Evolutionary conservation across 495 filamentous ascomycete genomes (phyloP), one percentile per base, ranked within the genome.

Genomic region (Pseudevernia furfuracea): DNA sequence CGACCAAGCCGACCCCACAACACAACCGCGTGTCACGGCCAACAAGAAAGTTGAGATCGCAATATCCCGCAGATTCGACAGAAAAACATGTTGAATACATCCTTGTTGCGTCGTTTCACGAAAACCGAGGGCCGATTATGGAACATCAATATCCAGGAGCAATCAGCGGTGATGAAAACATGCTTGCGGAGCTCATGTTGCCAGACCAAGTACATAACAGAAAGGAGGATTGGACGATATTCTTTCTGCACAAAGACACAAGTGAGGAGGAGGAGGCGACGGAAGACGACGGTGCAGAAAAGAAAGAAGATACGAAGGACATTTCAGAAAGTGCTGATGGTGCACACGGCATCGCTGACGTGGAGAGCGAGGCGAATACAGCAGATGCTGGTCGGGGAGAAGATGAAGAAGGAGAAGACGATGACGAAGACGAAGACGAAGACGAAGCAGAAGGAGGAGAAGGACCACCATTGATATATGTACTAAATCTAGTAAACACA

Each of bases 61-160:
- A 97, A 72, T 97, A 97, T 73, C 91, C 92, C 2, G 80, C 84
- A 14, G 85, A 91, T 62, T 85, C 80, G 19, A 66, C 82, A 39
- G 92, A 96, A 75, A 91, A 89, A 66, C 94, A 99, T 86, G 94
- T 99, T 72, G 94, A 97, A 73, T 99, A 97, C 72, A 97, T 99
- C 62, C 80, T 99, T n/a, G 95, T 99, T 59, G 94, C 94, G 0
- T 94, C 92, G 4, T 99, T 99, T 74, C 91, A 97, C 71, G 96
- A 97, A 69, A 92, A 97, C 72, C 86, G 89, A 61, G 94, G 94
- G 17, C 92, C 92, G 61, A 86, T 96, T 67, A 97, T 99, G 94
- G 95, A 99, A 73, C 92, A 97, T 72, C 94, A 99, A 70, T 97
- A 91, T 69, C 94, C 94, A 0, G 89, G 87, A 44, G 82, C 92